Base-by-base conservation (phyloP, 176 grass and related monocot genomes). In the Oryza meridionalis region DNA sequence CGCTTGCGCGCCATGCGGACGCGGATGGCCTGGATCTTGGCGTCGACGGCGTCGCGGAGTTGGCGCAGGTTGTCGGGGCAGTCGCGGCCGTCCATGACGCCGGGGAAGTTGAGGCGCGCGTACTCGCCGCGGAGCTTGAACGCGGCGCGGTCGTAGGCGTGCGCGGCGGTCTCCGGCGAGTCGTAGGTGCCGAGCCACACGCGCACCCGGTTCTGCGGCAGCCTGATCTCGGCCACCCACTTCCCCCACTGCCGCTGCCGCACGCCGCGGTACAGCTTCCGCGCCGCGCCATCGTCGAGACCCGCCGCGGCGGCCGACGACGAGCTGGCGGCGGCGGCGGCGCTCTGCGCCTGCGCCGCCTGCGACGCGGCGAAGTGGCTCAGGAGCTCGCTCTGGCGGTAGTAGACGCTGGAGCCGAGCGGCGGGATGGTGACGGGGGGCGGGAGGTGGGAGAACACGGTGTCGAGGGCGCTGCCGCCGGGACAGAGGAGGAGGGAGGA, bases 161-260 rank as follows among this genome's bases (percentile, higher is more conserved):
- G 79, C n/a, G 93, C 96, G 13, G 96, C 96, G 53, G 86, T 86
- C 89, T 96, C 96, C 13, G 96, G 89, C 37, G 93, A 96, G 81
- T 94, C 93, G 81, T 99, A 99, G 35, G 96, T 99, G 65, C 96
- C 96, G 70, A 99, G 96, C 96, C 96, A 99, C 6, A 99, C 91
- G 73, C 96, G 91, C 83, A 91, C 92, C 70, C 96, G 77, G 82
- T 99, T 99, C 73, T 94, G 96, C 14, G 96, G 96, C 65, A 99
- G 84, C 70, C 93, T 84, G 71, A 96, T 96, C 76, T 92, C 96
- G 2, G 96, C 93, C 44, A 99, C 96, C 96, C 96, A 99, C 88
- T 99, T 99, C 11, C 96, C 93, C 93, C 91, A 89, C 87, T 99
- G 96, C 84, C 96, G 87, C 86, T 96, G 96, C 83, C 96, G 91